Evolutionary conservation across 192 early-diverging fungal genomes (phyloP).

Genomic region (Glomus cerebriforme): DNA sequence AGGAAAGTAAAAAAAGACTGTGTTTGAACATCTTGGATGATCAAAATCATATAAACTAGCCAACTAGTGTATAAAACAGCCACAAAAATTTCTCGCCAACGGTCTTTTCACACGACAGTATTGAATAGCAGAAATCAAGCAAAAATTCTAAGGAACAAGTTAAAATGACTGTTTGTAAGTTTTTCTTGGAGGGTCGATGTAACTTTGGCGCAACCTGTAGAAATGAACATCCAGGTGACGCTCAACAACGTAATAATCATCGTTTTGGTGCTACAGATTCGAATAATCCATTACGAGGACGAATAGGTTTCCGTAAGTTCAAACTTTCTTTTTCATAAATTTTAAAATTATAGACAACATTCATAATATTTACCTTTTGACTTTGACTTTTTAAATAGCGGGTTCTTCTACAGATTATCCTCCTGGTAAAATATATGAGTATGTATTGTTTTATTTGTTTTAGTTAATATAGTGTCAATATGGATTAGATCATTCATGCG

Average conservation of each 20-base stretch:
- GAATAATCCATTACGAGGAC: slow-evolving; percentile 21
- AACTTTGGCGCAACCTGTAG: slow-evolving; percentile 52
- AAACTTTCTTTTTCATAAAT: not conserved
- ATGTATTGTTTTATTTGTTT: slow-evolving; percentile 26
- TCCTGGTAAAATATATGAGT: slow-evolving; percentile 35
- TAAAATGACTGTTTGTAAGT: slow-evolving; percentile 30
- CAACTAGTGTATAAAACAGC: not conserved
- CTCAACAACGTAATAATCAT: slow-evolving; percentile 1
- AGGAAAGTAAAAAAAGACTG: not conserved
- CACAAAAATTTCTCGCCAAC: not conserved
- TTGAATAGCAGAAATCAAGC: not conserved
- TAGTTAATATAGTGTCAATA: slow-evolving; percentile 23
- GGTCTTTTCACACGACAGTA: not conserved
- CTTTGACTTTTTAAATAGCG: not conserved
- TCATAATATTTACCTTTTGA: not conserved
- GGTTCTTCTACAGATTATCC: not conserved
- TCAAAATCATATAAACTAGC: not conserved
- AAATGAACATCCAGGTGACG: slow-evolving; percentile 51
- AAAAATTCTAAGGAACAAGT: not conserved
- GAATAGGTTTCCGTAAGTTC: not conserved
- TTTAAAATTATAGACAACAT: no score
- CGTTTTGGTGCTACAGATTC: slow-evolving; percentile 43
- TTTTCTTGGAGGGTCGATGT: slow-evolving; percentile 58
- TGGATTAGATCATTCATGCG: not conserved
- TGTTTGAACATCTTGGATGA: not conserved